Percentiles rank a stretch among this genome's conserved stretches.
phyloP scores from a whole-genome alignment of 331 rosid species.

The Quercus lobata region DNA sequence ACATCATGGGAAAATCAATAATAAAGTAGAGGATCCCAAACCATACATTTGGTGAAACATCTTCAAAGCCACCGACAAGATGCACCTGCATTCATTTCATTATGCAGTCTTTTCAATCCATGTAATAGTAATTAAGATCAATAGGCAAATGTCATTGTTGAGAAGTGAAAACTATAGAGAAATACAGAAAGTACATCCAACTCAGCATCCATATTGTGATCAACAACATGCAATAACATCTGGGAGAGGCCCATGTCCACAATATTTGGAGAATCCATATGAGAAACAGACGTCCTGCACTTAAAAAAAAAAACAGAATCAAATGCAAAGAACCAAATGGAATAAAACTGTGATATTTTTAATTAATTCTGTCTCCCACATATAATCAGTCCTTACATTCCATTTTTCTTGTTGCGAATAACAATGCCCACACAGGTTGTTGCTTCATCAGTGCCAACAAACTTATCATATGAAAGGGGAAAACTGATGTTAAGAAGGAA shows the following conservation, averaged over 20 bases:
- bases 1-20: slow-evolving; percentile 33
- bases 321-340: neutral
- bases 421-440: slow-evolving; percentile 87
- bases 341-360: slow-evolving; percentile 7
- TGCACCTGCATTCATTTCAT: slow-evolving; percentile 59
- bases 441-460: slow-evolving; percentile 96
- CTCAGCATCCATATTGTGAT: slow-evolving; percentile 35
- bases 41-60: slow-evolving; percentile 55
- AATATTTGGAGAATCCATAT: slow-evolving; percentile 75
- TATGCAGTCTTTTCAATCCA: slow-evolving; percentile 12
- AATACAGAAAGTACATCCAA: slow-evolving; percentile 49
- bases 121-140: neutral
- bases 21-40: slow-evolving; percentile 41
- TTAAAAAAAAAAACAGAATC: slow-evolving; percentile 6
- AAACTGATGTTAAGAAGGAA: neutral
- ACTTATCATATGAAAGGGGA: slow-evolving; percentile 35
- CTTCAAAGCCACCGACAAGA: slow-evolving; percentile 84
- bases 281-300: slow-evolving; percentile 71
- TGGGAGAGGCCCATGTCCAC: slow-evolving; percentile 74
- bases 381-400: slow-evolving; percentile 53
- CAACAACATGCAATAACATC: slow-evolving; percentile 55
- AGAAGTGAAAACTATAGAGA: neutral
- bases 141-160: neutral
- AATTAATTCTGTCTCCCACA: neutral
- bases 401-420: slow-evolving; percentile 56